Percentiles rank a stretch among this genome's conserved stretches.
Conservation (phyloP, 2,329 filamentous ascomycete genomes). For the Aspergillus floridensis region DNA sequence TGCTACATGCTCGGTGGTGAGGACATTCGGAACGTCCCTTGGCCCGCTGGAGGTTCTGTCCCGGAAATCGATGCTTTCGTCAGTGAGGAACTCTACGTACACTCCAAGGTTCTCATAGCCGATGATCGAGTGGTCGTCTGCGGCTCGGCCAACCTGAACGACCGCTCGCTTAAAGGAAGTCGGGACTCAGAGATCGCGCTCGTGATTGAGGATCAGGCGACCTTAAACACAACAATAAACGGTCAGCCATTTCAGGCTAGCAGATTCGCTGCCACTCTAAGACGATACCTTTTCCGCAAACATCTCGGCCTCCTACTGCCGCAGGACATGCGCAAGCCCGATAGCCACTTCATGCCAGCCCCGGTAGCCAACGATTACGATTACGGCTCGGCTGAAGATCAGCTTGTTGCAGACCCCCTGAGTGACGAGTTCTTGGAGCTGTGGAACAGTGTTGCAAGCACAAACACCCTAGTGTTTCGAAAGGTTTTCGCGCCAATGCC, state of each 20-base stretch:
- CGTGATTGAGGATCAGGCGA: constrained; percentile 79
- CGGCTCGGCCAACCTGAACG: constrained; percentile 90
- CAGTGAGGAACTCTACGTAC: constrained; percentile 62
- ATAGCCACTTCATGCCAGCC: constrained; percentile 58
- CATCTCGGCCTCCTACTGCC: constrained; percentile 78
- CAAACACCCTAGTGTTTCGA: constrained; percentile 60
- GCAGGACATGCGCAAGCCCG: constrained; percentile 63
- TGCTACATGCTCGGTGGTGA: constrained; percentile 81
- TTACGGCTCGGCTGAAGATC: constrained; percentile 49
- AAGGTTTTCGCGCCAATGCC: constrained; percentile 63
- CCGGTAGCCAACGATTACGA: constrained; percentile 56
- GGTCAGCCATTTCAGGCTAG: constrained; percentile 73
- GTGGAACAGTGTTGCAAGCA: constrained; percentile 59
- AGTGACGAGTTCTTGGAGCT: constrained; percentile 53
- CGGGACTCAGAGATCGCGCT: constrained; percentile 91
- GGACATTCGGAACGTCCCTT: constrained; percentile 64
- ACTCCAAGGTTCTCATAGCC: constrained; percentile 66
- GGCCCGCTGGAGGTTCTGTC: constrained; percentile 51
- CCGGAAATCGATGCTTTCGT: constrained; percentile 62
- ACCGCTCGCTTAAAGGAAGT: constrained; percentile 79
- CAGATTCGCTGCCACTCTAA: constrained; percentile 76
- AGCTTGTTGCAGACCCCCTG: constrained; percentile 57
- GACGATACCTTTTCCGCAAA: constrained; percentile 83
- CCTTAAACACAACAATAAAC: constrained; percentile 70
- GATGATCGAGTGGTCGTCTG: constrained; percentile 85